Evolutionary conservation across 2,329 filamentous ascomycete species (phyloP).

Genomic region (Cryphonectria radicalis): DNA sequence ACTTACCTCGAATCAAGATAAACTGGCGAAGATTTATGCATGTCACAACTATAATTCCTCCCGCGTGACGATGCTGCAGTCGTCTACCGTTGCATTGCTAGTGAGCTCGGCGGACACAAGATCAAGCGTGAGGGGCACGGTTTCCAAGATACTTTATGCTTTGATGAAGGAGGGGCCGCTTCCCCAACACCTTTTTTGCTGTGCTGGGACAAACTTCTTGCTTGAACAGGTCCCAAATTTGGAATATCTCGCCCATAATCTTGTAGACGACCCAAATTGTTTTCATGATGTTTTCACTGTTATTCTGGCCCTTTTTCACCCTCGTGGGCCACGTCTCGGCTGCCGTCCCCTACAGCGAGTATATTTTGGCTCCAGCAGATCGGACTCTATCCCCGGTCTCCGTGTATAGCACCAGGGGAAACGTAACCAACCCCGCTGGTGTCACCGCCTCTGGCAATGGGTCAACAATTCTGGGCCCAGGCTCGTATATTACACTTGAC

Average conservation of each 20-base stretch:
- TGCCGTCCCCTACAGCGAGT: conserved; percentile 5
- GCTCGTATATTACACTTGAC: conserved; percentile 29
- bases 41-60: not conserved
- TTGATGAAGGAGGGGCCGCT: not conserved
- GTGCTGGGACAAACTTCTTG: not conserved
- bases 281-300: not conserved
- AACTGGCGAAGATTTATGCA: not conserved
- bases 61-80: not conserved
- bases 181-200: not conserved
- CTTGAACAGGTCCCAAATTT: not conserved
- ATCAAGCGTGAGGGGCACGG: not conserved
- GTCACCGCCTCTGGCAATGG: not conserved
- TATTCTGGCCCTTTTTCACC: not conserved
- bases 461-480: conserved; percentile 11
- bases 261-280: not conserved
- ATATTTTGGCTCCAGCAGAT: conserved; percentile 13
- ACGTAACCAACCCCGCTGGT: conserved; percentile 6
- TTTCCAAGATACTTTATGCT: not conserved
- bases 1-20: not conserved
- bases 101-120: not conserved
- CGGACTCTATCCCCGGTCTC: conserved; percentile 10
- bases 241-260: not conserved
- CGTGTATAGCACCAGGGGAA: conserved; percentile 6
- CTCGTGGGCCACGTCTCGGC: not conserved
- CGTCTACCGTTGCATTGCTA: not conserved